Evolutionary conservation across 2,329 filamentous ascomycete species (phyloP), one percentile per base, ranked within the genome.

Genomic region (Trichoderma koningii): DNA sequence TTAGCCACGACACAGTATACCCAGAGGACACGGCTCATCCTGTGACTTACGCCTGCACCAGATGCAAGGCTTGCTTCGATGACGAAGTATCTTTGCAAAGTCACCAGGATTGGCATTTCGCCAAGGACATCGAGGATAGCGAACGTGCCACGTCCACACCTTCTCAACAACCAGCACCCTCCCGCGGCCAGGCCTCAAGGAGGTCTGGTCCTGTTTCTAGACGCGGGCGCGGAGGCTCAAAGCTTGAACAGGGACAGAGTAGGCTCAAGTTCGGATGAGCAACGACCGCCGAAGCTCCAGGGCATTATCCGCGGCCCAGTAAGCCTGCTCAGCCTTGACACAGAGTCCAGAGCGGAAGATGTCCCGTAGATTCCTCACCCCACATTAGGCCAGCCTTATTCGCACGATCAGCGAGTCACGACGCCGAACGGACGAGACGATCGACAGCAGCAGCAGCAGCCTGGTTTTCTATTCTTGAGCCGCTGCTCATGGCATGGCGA

Each of bases 41-140:
- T 68, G 74, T 72, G 44, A 45, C 52, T 77, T 81, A 70, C 71
- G 30, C 76, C 47, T 96, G 92, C 75, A 74, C 80, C 56, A 86
- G 86, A 68, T 97, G 93, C 76, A 82, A 84, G 66, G 82, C 84
- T 71, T 73, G 75, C n/a, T 80, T 95, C 41, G 80, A 82, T 14
- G 79, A 82, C 45, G 73, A 80, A 28, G 85, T 89, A 64, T 83
- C 84, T 70, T 73, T 87, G 53, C 84, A 88, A 69, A 93, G 91
- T 77, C 95, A 99, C 75, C 82, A 89, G 62, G 95, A 99, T 76
- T 98, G 93, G 89, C 95, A 99, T 78, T 89, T 97, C 77, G 95
- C 95, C 52, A 92, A 91, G 77, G 90, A 94, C 70, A 82, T 99
- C 34, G 89, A 93, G 69, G 84, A 87, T 2, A 76, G 82, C 65